Evolutionary conservation across 768 basidiomycete genomes (phyloP).

Genomic region (Lentinula sp.): DNA sequence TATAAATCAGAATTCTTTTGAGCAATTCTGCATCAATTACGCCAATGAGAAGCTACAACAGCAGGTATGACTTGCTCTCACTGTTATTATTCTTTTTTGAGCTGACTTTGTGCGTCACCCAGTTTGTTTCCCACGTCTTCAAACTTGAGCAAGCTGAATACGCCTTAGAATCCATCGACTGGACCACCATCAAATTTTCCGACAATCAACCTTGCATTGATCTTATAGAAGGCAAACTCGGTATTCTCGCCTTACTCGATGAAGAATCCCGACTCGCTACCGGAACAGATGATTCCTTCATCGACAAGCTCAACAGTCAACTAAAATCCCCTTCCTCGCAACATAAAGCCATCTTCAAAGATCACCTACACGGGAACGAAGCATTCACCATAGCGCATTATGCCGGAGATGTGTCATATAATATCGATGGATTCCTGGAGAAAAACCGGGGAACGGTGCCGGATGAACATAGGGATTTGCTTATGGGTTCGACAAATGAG

Average conservation of each 20-base stretch:
- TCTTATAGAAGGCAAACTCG: constrained; percentile 95
- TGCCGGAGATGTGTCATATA: constrained; percentile 96
- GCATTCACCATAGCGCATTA: constrained; percentile 98
- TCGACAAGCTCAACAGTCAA: constrained; percentile 87
- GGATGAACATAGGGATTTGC: constrained; percentile 90
- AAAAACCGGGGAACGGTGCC: constrained; percentile 99
- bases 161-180: constrained; percentile 95
- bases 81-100: neutral
- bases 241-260: constrained; percentile 89
- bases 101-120: neutral
- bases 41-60: constrained; percentile 98
- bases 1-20: constrained; percentile 29
- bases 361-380: constrained; percentile 96
- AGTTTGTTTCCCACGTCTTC: constrained; percentile 99
- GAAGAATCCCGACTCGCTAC: constrained; percentile 96
- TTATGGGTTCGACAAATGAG: constrained; percentile 80
- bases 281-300: constrained; percentile 87
- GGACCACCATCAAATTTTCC: constrained; percentile 99
- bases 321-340: constrained; percentile 64
- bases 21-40: constrained; percentile 99
- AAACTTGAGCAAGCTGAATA: constrained; percentile 99
- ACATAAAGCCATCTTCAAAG: constrained; percentile 87
- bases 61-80: constrained; percentile 52
- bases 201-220: constrained; percentile 99
- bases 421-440: constrained; percentile 98